phyloP scores from a whole-genome alignment of 1,284 basidiomycete genomes.

The Coriolopsis trogii region DNA sequence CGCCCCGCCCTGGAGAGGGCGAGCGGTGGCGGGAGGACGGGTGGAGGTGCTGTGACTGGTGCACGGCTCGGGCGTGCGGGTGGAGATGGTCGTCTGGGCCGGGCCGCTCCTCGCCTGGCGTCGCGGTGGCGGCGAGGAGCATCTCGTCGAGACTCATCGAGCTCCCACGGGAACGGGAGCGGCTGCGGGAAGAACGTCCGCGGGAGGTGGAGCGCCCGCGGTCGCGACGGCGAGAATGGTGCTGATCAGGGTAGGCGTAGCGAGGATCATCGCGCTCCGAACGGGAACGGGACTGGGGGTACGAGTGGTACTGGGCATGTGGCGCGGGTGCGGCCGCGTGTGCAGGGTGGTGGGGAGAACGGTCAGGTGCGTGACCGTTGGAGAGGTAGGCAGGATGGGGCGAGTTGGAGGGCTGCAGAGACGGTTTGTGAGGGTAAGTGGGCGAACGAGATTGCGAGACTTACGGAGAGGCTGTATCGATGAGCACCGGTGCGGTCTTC shows the following conservation, averaged over 20 bases:
- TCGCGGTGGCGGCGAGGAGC: constrained; percentile 54
- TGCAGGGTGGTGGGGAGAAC: constrained; percentile 20
- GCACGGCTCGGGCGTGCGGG: constrained; percentile 16
- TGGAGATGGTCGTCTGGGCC: constrained; percentile 20
- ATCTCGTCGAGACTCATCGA: constrained; percentile 58
- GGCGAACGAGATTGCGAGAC: constrained; percentile 13
- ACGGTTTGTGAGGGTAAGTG: background rate
- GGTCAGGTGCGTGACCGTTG: constrained; percentile 28
- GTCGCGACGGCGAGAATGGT: constrained; percentile 24
- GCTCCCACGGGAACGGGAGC: constrained; percentile 36
- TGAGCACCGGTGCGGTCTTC: constrained; percentile 20
- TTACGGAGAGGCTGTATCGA: constrained; percentile 31
- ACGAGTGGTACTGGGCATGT: constrained; percentile 19
- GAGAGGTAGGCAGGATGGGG: constrained; percentile 22
- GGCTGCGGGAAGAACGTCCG: constrained; percentile 30
- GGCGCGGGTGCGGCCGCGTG: constrained; percentile 21
- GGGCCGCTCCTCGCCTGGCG: constrained; percentile 36
- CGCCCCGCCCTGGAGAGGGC: constrained; percentile 25
- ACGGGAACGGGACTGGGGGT: constrained; percentile 19
- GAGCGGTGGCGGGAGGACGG: constrained; percentile 30
- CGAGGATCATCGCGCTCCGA: constrained; percentile 29
- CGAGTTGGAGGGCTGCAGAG: constrained; percentile 28
- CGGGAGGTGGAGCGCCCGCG: constrained; percentile 31
- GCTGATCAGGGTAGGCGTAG: constrained; percentile 24
- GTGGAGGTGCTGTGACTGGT: constrained; percentile 28